Percentiles rank a stretch among this genome's conserved stretches.
Conservation (phyloP, 2,329 filamentous ascomycete species). For the Ophiocordyceps australis region DNA sequence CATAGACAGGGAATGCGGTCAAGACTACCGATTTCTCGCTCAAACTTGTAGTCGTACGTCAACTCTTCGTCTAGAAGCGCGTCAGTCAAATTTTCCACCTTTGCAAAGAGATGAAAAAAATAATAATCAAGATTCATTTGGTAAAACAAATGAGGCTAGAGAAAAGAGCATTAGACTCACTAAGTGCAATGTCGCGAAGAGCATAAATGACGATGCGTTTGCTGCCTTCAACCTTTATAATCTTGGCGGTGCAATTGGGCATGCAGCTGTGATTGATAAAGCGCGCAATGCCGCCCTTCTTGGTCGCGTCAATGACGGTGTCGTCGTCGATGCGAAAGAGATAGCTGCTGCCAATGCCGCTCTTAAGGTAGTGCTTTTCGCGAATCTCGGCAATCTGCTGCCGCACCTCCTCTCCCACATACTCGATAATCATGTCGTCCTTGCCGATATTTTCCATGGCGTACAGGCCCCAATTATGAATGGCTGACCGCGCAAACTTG, state of each 20-base stretch:
- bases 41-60: conserved; percentile 99
- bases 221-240: conserved; percentile 95
- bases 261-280: conserved; percentile 99
- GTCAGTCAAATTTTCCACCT: conserved; percentile 9
- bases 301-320: conserved; percentile 93
- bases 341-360: conserved; percentile 93
- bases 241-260: conserved; percentile 97
- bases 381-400: conserved; percentile 96
- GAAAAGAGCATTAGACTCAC: too few relatives aligned
- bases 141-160: too few relatives aligned
- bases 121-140: too few relatives aligned
- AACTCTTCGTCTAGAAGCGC: conserved; percentile 73
- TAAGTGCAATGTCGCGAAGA: conserved; percentile 81
- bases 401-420: conserved; percentile 91
- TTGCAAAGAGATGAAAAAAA: background rate
- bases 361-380: conserved; percentile 82
- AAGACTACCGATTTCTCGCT: conserved; percentile 84
- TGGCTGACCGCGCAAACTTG: conserved; percentile 91
- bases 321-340: conserved; percentile 97
- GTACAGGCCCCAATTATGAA: conserved; percentile 97
- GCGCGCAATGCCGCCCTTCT: conserved; percentile 91
- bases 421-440: conserved; percentile 99
- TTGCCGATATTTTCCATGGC: conserved; percentile 93
- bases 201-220: conserved; percentile 99
- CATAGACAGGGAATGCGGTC: conserved; percentile 96